phyloP scores from a whole-genome alignment of 2,329 filamentous ascomycete species.

The Cladosporium phlei region DNA sequence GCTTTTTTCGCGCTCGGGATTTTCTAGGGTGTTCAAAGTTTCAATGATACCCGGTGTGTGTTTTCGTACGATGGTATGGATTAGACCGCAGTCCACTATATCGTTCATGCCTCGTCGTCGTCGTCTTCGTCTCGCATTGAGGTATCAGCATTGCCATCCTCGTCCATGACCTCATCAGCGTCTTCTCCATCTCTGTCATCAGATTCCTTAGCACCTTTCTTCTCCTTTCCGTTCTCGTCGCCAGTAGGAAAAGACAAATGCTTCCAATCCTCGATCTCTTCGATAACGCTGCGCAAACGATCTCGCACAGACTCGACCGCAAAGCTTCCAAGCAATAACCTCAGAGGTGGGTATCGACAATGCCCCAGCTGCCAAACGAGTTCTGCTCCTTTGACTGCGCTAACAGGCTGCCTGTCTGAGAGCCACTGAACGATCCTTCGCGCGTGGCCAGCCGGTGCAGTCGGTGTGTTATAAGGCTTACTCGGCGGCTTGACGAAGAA shows the following conservation, averaged over 20 bases:
- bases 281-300: conserved; percentile 80
- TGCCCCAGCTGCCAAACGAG: conserved; percentile 90
- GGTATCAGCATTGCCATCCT: conserved; percentile 17
- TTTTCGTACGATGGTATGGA: too few relatives aligned
- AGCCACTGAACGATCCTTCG: conserved; percentile 92
- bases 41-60: too few relatives aligned
- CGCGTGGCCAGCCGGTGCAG: conserved; percentile 81
- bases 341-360: conserved; percentile 85
- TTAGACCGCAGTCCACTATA: too few relatives aligned
- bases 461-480: conserved; percentile 71
- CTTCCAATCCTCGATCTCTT: conserved; percentile 57
- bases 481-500: conserved; percentile 85
- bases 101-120: conserved; percentile 8
- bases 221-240: conserved; percentile 26
- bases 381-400: conserved; percentile 87
- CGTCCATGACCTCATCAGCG: conserved; percentile 21
- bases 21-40: background rate
- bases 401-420: conserved; percentile 85
- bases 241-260: conserved; percentile 32
- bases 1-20: too few relatives aligned
- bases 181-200: conserved; percentile 19
- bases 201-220: conserved; percentile 22
- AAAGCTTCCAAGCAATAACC: conserved; percentile 84
- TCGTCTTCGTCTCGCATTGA: conserved; percentile 11
- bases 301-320: conserved; percentile 95